phyloP scores from a whole-genome alignment of 148 eudicot species.

The Amaranthus palmeri region DNA sequence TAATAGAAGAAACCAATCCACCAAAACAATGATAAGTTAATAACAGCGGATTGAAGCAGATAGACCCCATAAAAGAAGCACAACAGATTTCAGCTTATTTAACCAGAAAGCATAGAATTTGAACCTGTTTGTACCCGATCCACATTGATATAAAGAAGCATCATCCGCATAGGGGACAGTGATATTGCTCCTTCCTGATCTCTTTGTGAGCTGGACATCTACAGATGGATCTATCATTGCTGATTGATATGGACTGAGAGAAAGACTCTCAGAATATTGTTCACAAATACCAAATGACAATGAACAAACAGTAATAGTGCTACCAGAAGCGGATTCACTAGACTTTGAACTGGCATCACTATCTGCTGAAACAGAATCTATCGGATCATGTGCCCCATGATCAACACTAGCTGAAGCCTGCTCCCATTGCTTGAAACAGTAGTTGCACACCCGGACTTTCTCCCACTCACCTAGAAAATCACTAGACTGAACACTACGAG shows the following conservation, averaged over 20 bases:
- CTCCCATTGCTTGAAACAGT: slow-evolving; percentile 83
- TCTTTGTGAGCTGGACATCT: slow-evolving; percentile 37
- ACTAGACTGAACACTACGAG: slow-evolving; percentile 32
- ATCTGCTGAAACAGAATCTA: slow-evolving; percentile 46
- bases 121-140: slow-evolving; percentile 61
- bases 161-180: slow-evolving; percentile 35
- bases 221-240: slow-evolving; percentile 41
- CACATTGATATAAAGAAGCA: slow-evolving; percentile 36
- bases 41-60: no score
- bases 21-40: neutral
- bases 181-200: slow-evolving; percentile 36
- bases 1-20: neutral
- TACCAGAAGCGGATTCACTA: slow-evolving; percentile 51
- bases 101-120: slow-evolving; percentile 9
- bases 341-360: slow-evolving; percentile 63
- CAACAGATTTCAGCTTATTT: neutral
- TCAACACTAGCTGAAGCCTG: slow-evolving; percentile 45
- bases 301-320: slow-evolving; percentile 52
- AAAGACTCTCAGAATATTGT: slow-evolving; percentile 35
- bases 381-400: slow-evolving; percentile 42
- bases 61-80: neutral
- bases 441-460: slow-evolving; percentile 81
- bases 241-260: slow-evolving; percentile 56
- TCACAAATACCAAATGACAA: slow-evolving; percentile 50
- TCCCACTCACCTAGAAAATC: slow-evolving; percentile 48